Base-by-base conservation (phyloP, 768 basidiomycete species). In the Tylopilus cervinicoccineus region DNA sequence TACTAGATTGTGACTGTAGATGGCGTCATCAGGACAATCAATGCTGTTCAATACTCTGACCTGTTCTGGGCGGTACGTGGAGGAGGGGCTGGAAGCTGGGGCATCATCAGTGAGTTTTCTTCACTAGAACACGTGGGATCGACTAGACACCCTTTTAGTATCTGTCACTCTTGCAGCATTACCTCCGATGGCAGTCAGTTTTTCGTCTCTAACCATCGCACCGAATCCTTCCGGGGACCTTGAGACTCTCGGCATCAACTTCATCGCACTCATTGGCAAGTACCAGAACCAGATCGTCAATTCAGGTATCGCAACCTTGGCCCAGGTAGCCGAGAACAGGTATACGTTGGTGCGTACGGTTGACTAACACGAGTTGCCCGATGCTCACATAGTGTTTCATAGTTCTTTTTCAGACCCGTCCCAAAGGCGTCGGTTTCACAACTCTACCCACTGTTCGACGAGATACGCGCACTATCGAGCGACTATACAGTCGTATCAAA, bases 21-120 rank as follows among this genome's bases (percentile, higher is more conserved):
- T 38, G 77, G 76, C 8, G 48, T 61, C 2, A 51, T 68, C 29
- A 59, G 73, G 38, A 69, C 54, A 2, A 71, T 68, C 28, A 80
- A 78, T 54, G 53, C 59, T 0, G 63, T 64, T 49, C 63, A 68
- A 38, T 66, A 78, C 54, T 14, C 64, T 7, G 75, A 79, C 43
- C 65, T 81, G 0, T 80, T 76, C 59, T 80, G 76, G 73, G 80
- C 79, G 0, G 54, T 80, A 20, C 67, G 79, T 33, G 78, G 78
- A 0, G 76, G 73, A 5, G 78, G 78, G 4, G 77, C 75, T 1
- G 73, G 76, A 13, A 78, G 71, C 10, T 79, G 64, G 53, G 78
- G 74, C 20, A 67, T 79, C 36, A 65, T 78, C 20, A 69, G 58
- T 60, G 20, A 3, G 58, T 60, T 4, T 37, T 28, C 5, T 32